A percentile compares a stretch with the other conserved stretches of the same genome.
Conservation (phyloP, 768 basidiomycete species). For the Auricularia cornea region DNA sequence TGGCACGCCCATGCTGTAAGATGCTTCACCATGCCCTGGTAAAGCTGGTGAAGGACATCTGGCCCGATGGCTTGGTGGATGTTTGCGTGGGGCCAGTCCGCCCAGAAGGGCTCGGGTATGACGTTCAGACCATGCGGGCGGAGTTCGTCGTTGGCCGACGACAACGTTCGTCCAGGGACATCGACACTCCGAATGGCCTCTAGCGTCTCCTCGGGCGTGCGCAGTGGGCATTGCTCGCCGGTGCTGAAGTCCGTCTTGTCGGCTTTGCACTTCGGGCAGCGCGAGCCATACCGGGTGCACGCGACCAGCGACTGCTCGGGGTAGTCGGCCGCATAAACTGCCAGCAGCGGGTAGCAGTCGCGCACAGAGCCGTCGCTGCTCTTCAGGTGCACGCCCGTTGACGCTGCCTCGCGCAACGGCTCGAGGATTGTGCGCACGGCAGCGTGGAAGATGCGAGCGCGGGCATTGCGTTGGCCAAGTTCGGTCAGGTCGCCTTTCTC, state of each 20-base stretch:
- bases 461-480: not conserved
- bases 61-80: constrained; percentile 12
- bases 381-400: not conserved
- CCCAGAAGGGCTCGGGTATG: constrained; percentile 13
- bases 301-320: constrained; percentile 6
- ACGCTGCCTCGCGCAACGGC: not conserved
- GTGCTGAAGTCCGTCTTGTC: too few relatives aligned
- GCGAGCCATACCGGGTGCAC: not conserved
- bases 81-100: constrained; percentile 4
- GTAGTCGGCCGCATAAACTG: constrained; percentile 6
- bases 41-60: constrained; percentile 15
- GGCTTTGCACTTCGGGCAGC: not conserved
- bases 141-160: too few relatives aligned
- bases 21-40: constrained; percentile 12
- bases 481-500: not conserved
- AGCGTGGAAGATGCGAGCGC: constrained; percentile 1
- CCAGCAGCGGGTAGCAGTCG: constrained; percentile 4
- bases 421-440: not conserved
- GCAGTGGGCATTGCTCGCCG: too few relatives aligned
- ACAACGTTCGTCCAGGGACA: too few relatives aligned
- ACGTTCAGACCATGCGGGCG: not conserved
- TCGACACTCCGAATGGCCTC: too few relatives aligned
- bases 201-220: too few relatives aligned
- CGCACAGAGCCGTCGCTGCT: not conserved
- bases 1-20: constrained; percentile 3